Conservation (phyloP, 257 asterid species). For the Henckelia pumila region DNA sequence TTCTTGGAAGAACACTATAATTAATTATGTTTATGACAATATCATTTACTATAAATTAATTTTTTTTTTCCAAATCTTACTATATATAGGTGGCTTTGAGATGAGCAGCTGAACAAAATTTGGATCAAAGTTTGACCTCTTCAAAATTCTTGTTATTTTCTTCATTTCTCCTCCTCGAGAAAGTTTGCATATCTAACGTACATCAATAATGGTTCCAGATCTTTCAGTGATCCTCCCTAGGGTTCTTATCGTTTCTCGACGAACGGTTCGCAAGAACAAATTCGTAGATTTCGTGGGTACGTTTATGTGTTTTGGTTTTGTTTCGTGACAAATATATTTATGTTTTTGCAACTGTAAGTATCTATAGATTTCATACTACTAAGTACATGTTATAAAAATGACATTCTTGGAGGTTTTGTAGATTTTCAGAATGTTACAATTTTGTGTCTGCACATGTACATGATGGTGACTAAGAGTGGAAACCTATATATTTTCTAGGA, state of each 20-base stretch:
- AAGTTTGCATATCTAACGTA: too few relatives aligned
- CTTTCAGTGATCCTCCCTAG: constrained; percentile 61
- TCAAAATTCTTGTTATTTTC: neutral
- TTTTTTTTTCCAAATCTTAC: too few relatives aligned
- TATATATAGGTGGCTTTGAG: neutral
- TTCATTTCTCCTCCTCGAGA: neutral
- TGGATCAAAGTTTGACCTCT: neutral
- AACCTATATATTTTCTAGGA: too few relatives aligned
- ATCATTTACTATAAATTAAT: too few relatives aligned
- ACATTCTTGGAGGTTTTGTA: too few relatives aligned
- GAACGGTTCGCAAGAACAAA: constrained; percentile 72
- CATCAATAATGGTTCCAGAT: constrained; percentile 33
- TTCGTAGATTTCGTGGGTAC: constrained; percentile 77
- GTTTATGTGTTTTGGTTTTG: neutral
- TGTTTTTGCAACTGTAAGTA: neutral
- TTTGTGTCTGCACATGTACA: too few relatives aligned
- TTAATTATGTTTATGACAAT: too few relatives aligned
- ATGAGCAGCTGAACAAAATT: neutral
- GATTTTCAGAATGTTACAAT: too few relatives aligned
- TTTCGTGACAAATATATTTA: too few relatives aligned
- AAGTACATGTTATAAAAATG: too few relatives aligned
- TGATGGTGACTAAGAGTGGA: too few relatives aligned
- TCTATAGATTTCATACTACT: neutral
- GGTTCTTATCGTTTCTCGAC: constrained; percentile 68
- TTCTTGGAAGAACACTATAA: too few relatives aligned